A percentile compares a stretch with the other conserved stretches of the same genome.
Evolutionary conservation across 2,329 filamentous ascomycete species (phyloP).

Genomic region (Colletotrichum orbiculare): DNA sequence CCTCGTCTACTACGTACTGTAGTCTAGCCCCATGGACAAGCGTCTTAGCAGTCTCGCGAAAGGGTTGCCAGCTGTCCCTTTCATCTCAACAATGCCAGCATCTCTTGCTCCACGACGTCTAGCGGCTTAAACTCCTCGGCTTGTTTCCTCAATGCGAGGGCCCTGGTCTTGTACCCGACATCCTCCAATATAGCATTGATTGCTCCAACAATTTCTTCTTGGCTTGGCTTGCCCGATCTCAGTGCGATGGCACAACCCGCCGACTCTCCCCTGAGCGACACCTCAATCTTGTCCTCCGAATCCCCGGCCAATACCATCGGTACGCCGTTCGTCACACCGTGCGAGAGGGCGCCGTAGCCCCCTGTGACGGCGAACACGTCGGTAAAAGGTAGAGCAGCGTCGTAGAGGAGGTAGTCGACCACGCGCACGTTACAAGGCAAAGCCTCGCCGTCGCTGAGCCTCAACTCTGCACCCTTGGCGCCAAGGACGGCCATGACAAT

Average conservation of each 20-base stretch:
- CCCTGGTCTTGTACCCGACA: constrained; percentile 43
- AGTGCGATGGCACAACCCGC: constrained; percentile 59
- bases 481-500: constrained; percentile 46
- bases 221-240: constrained; percentile 45
- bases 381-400: constrained; percentile 54
- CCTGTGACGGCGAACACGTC: constrained; percentile 61
- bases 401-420: constrained; percentile 59
- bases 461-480: constrained; percentile 36
- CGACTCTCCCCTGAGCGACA: constrained; percentile 53
- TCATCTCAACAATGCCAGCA: constrained; percentile 15
- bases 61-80: neutral
- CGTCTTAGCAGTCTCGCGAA: constrained; percentile 1
- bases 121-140: neutral
- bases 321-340: constrained; percentile 56
- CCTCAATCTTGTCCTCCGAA: constrained; percentile 51
- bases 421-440: constrained; percentile 52
- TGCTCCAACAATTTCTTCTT: constrained; percentile 42
- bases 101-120: constrained; percentile 3
- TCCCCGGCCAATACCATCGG: constrained; percentile 59
- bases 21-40: neutral
- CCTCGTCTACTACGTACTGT: neutral
- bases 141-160: constrained; percentile 38
- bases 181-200: constrained; percentile 46
- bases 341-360: constrained; percentile 59
- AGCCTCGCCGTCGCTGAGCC: constrained; percentile 12